Evolutionary conservation across 2,329 filamentous ascomycete species (phyloP).

Genomic region (Sporothrix sp.): DNA sequence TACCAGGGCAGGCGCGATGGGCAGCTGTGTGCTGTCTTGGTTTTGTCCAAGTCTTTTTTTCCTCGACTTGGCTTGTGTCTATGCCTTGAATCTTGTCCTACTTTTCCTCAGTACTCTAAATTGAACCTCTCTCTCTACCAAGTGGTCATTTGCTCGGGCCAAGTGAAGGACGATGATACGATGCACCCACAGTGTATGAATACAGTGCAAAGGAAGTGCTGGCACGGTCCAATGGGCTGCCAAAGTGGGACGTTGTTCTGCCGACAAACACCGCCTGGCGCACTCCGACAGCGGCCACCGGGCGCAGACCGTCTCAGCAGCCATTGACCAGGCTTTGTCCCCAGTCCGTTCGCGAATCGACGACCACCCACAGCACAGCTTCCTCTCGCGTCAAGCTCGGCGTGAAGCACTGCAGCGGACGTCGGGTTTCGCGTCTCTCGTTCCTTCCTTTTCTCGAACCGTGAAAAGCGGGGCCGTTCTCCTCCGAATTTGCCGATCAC

Average conservation of each 20-base stretch:
- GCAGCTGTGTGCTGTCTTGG: too few species aligned
- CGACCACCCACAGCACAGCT: too few species aligned
- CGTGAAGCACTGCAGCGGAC: neutral
- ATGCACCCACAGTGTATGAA: neutral
- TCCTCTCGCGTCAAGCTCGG: neutral
- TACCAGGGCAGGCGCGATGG: too few species aligned
- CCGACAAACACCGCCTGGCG: neutral
- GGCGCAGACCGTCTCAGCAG: neutral
- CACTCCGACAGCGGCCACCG: neutral
- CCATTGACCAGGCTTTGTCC: too few species aligned
- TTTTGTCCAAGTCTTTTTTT: too few species aligned
- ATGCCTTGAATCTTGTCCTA: too few species aligned
- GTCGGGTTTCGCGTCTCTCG: neutral
- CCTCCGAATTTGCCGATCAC: constrained; percentile 13
- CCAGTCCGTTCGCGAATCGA: too few species aligned
- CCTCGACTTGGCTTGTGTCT: too few species aligned
- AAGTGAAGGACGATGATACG: too few species aligned
- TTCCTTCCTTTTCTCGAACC: neutral
- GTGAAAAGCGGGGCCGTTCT: constrained; percentile 15
- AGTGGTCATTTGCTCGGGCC: too few species aligned
- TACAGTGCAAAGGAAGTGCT: neutral
- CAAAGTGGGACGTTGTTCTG: neutral
- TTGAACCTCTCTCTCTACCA: too few species aligned
- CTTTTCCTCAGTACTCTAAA: too few species aligned
- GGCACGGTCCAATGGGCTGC: neutral